Conservation (phyloP, 2,329 filamentous ascomycete genomes). For the Arthrobotrys conoides region DNA sequence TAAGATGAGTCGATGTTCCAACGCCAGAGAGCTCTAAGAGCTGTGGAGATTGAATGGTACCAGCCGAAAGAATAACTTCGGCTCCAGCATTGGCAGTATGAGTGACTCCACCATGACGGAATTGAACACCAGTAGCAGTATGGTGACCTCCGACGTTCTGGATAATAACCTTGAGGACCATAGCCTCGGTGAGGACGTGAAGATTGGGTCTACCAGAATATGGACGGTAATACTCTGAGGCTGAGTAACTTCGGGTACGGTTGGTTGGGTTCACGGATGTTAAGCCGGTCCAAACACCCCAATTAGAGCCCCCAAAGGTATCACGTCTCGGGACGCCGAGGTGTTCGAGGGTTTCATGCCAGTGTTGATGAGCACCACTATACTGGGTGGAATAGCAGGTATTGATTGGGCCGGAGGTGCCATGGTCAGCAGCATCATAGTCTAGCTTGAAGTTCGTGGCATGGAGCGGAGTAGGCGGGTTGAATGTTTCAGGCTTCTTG, state of each 20-base stretch:
- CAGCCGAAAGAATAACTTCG: constrained; percentile 75
- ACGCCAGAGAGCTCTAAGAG: constrained; percentile 75
- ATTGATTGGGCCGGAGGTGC: constrained; percentile 49
- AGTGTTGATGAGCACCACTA: constrained; percentile 68
- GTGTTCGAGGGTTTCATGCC: constrained; percentile 68
- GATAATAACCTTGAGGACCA: constrained; percentile 69
- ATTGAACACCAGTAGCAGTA: constrained; percentile 68
- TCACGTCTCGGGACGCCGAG: constrained; percentile 67
- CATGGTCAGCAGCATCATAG: constrained; percentile 41
- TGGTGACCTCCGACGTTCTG: constrained; percentile 64
- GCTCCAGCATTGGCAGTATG: constrained; percentile 63
- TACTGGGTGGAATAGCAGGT: constrained; percentile 65
- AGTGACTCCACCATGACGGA: constrained; percentile 66
- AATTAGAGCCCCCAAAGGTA: constrained; percentile 67
- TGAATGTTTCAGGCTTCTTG: constrained; percentile 58
- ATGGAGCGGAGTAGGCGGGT: constrained; percentile 16
- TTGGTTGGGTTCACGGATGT: constrained; percentile 65
- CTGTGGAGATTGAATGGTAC: constrained; percentile 73
- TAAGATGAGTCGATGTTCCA: constrained; percentile 69
- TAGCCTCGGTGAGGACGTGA: constrained; percentile 69
- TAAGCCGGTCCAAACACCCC: constrained; percentile 67
- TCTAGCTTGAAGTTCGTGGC: constrained; percentile 26
- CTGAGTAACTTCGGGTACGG: constrained; percentile 68
- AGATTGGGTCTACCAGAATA: constrained; percentile 68
- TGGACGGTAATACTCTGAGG: constrained; percentile 67